A percentile compares a stretch with the other conserved stretches of the same genome.
phyloP scores from a whole-genome alignment of 2,329 filamentous ascomycete genomes.

The Fusarium sp. region DNA sequence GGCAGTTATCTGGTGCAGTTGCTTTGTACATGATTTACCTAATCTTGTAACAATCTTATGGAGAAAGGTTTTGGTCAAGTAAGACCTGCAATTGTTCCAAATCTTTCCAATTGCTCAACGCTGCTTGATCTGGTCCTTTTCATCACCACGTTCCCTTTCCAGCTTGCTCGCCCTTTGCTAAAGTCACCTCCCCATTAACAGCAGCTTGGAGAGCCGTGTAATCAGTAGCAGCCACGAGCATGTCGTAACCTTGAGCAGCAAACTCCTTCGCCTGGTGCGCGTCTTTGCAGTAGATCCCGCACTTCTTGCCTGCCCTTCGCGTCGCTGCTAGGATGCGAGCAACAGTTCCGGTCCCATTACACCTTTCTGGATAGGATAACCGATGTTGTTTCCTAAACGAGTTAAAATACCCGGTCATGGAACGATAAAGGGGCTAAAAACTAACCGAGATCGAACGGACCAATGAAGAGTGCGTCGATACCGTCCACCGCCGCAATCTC shows the following conservation, averaged over 20 bases:
- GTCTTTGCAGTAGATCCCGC: slow-evolving; percentile 66
- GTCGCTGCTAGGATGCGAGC: slow-evolving; percentile 65
- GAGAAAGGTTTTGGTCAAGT: background rate
- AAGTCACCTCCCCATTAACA: slow-evolving; percentile 56
- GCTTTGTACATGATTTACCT: background rate
- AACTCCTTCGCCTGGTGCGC: slow-evolving; percentile 64
- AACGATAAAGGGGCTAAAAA: background rate
- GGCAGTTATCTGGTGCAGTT: background rate
- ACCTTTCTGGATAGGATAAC: slow-evolving; percentile 67
- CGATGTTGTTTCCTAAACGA: slow-evolving; percentile 63
- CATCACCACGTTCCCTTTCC: background rate
- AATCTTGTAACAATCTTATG: background rate
- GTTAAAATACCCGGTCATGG: background rate
- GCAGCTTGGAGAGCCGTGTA: slow-evolving; percentile 58
- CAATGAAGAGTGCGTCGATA: slow-evolving; percentile 73
- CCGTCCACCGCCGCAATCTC: slow-evolving; percentile 68
- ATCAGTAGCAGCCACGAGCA: slow-evolving; percentile 67
- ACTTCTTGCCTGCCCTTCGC: slow-evolving; percentile 70
- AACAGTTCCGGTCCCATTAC: slow-evolving; percentile 69
- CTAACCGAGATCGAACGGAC: slow-evolving; percentile 69
- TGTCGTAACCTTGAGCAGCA: slow-evolving; percentile 66
- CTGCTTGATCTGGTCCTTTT: background rate
- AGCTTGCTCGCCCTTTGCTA: slow-evolving; percentile 52
- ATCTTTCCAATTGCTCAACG: background rate
- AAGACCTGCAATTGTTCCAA: background rate